phyloP scores from a whole-genome alignment of 257 asterid species.

The Capsicum chinense region DNA sequence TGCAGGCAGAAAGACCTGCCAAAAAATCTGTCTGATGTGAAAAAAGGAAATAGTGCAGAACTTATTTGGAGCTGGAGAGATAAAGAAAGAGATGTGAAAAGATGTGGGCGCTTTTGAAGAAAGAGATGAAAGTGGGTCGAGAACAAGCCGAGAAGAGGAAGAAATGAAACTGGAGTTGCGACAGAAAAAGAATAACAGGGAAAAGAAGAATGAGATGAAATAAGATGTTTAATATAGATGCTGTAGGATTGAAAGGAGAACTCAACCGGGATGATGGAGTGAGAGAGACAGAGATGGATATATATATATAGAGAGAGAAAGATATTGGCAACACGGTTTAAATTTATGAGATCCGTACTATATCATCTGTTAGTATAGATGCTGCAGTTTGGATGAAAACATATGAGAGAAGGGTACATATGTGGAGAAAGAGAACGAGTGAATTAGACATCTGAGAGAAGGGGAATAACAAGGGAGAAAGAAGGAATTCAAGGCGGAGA shows the following conservation, averaged over 20 bases:
- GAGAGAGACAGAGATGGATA: neutral
- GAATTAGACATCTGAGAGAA: constrained; percentile 15
- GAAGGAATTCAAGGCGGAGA: neutral
- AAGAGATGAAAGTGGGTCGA: neutral
- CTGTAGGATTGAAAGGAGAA: neutral
- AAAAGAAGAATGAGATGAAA: neutral
- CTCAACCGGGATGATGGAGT: neutral
- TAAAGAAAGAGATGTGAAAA: neutral
- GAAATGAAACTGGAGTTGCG: constrained; percentile 9
- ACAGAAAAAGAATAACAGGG: constrained; percentile 10
- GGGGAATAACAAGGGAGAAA: neutral
- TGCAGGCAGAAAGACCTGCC: neutral
- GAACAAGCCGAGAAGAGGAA: constrained; percentile 2
- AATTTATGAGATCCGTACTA: neutral
- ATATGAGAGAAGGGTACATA: neutral
- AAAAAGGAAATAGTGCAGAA: neutral
- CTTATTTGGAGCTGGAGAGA: constrained; percentile 14
- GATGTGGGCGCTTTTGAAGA: neutral
- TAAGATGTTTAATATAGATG: constrained; percentile 16
- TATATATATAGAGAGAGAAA: neutral
- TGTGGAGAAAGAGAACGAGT: neutral
- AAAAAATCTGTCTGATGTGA: neutral
- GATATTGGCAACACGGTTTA: neutral
- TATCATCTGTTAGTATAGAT: neutral
- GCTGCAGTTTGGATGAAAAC: constrained; percentile 12